A percentile compares a stretch with the other conserved stretches of the same genome.
These are phyloP conservation scores for Arabis hirsuta DNA, from an alignment of 345 rosid species.

Conservation along the genomic window DNA sequence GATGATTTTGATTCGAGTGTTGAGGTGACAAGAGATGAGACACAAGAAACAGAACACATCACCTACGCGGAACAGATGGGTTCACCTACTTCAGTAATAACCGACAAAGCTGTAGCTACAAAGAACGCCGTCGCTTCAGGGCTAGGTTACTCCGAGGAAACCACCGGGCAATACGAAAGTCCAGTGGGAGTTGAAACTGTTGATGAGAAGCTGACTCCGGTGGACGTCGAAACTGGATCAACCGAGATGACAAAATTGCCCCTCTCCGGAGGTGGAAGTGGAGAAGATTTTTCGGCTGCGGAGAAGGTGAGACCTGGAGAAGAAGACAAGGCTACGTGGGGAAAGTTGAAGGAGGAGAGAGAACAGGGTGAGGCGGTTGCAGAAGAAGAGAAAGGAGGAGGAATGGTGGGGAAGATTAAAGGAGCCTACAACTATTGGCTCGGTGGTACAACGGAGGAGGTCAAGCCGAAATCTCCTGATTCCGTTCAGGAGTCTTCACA, in stretches of 20 bases:
- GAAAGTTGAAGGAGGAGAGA: constrained; percentile 6
- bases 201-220: constrained; percentile 51
- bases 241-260: constrained; percentile 40
- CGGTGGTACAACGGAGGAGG: constrained; percentile 40
- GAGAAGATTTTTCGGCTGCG: constrained; percentile 43
- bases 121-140: constrained; percentile 53
- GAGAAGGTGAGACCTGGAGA: constrained; percentile 73
- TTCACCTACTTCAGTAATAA: constrained; percentile 46
- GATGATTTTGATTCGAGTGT: constrained; percentile 1
- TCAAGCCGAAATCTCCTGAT: constrained; percentile 27
- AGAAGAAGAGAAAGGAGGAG: constrained; percentile 35
- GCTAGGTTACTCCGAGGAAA: constrained; percentile 50
- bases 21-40: constrained; percentile 18
- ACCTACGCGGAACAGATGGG: constrained; percentile 48
- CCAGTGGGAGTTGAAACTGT: constrained; percentile 14
- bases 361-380: constrained; percentile 39
- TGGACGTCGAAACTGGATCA: constrained; percentile 42
- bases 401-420: constrained; percentile 59
- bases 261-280: constrained; percentile 25
- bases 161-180: constrained; percentile 16
- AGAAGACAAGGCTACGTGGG: constrained; percentile 59
- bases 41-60: constrained; percentile 42
- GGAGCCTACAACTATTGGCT: constrained; percentile 62
- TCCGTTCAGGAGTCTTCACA: constrained; percentile 28
- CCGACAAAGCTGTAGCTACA: constrained; percentile 47